Base-by-base conservation (phyloP, 106 monocot genomes). In the Dendrobium nobile region DNA sequence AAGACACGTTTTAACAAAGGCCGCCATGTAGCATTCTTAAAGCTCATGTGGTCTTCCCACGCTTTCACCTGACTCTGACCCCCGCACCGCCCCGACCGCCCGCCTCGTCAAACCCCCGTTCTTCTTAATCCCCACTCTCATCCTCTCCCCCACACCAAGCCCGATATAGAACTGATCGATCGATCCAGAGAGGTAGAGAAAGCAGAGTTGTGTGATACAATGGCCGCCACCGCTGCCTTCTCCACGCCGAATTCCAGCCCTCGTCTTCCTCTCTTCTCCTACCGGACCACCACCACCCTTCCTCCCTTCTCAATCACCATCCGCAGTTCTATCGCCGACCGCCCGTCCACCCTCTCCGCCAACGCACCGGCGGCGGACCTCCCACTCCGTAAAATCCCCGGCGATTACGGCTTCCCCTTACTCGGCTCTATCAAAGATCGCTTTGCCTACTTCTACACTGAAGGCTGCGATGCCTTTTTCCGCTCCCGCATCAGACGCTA, bases 391-490 rank as follows among this genome's bases (percentile, higher is more conserved):
- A 72, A 84, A 65, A 77, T 90, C 51, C 90, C 90, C 22, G 90
- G 90, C 37, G 79, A 82, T 83, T 84, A 88, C 67, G 90, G 90
- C 28, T 77, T 86, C n/a, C 90, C 88, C 2, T 42, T 90, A 20
- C 10, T 90, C 80, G 83, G 84, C 26, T 84, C 90, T 13, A 48
- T 88, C 80, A 54, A 15, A 3, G 90, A 88, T 68, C 81, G 88
- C 15, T 67, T 83, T 79, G 83, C 78, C 77, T 90, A 81, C 81
- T 87, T 87, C 83, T 90, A 90, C 85, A 76, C 13, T 76, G 75
- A 90, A 41, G 97, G 94, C 80, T 83, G 87, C 40, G 97, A 97
- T 65, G 87, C 86, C 17, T 97, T 92, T 88, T 87, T 97, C 90
- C 80, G 82, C 72, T 80, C 89, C 64, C 85, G 90, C 37, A 75